Conservation (phyloP, 805 yeast genomes). For the Wickerhamomyces bisporus region DNA sequence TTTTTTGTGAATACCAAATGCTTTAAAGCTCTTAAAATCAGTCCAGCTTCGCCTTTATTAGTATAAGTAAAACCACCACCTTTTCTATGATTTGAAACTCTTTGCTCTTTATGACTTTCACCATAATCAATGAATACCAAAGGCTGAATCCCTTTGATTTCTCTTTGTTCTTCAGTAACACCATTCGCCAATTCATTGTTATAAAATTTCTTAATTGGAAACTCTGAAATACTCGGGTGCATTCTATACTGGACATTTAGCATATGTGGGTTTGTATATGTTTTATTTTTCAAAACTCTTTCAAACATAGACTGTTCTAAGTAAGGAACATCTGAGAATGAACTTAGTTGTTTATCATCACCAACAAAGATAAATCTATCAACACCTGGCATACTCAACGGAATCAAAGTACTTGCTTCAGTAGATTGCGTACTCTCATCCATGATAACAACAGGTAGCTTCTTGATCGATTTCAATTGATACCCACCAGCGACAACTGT, state of each 20-base stretch:
- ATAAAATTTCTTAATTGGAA: constrained; percentile 50
- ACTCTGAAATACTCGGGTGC: constrained; percentile 60
- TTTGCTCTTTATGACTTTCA: constrained; percentile 41
- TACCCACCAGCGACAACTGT: constrained; percentile 70
- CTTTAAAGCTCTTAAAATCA: constrained; percentile 42
- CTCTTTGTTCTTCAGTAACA: constrained; percentile 46
- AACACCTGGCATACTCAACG: constrained; percentile 63
- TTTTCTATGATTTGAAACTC: constrained; percentile 40
- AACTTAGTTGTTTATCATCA: constrained; percentile 70
- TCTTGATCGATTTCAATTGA: constrained; percentile 51
- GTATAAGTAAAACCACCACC: constrained; percentile 54
- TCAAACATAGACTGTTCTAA: constrained; percentile 65
- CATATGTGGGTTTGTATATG: constrained; percentile 59
- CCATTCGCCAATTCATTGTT: constrained; percentile 50
- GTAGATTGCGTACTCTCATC: constrained; percentile 78
- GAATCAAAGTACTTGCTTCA: constrained; percentile 67
- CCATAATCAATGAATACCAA: constrained; percentile 56
- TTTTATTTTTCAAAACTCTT: constrained; percentile 56
- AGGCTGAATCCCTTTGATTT: constrained; percentile 45
- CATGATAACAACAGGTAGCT: constrained; percentile 69
- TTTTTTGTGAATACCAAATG: constrained; percentile 50
- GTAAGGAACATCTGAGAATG: constrained; percentile 64
- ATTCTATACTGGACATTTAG: constrained; percentile 64
- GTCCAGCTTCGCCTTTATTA: constrained; percentile 48
- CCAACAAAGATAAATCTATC: constrained; percentile 68